Evolutionary conservation across 1,139 yeast species (phyloP).

Genomic region (Lodderomyces jiufengensis): DNA sequence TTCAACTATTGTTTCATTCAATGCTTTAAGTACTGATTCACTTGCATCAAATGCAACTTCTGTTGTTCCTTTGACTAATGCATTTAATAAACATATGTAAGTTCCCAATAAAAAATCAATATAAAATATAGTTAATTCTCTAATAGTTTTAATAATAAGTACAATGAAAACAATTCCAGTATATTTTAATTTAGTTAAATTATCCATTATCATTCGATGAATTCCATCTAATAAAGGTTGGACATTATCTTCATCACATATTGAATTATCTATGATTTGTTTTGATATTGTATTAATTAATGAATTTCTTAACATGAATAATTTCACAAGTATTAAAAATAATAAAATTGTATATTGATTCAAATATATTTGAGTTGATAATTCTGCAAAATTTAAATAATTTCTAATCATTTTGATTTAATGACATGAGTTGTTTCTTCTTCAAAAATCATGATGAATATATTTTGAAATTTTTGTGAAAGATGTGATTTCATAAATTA

Average conservation of each 20-base stretch:
- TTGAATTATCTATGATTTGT: constrained; percentile 32
- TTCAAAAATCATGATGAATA: too few species aligned
- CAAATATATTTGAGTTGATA: constrained; percentile 56
- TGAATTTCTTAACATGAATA: constrained; percentile 45
- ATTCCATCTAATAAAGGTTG: constrained; percentile 12
- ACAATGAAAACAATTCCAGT: constrained; percentile 10
- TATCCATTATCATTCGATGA: constrained; percentile 11
- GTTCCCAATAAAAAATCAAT: constrained; percentile 80
- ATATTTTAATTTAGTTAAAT: constrained; percentile 9
- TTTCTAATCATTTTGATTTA: constrained; percentile 14
- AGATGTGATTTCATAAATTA: too few species aligned
- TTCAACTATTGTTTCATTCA: constrained; percentile 55
- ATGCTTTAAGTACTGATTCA: constrained; percentile 52
- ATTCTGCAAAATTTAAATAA: constrained; percentile 36
- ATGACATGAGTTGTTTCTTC: too few species aligned
- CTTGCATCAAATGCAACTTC: constrained; percentile 74
- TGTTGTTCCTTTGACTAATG: constrained; percentile 69
- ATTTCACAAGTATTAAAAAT: constrained; percentile 44
- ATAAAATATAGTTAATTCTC: constrained; percentile 58
- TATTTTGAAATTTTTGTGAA: too few species aligned
- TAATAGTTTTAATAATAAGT: constrained; percentile 37
- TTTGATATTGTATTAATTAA: constrained; percentile 25
- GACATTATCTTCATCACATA: constrained; percentile 18
- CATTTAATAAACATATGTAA: constrained; percentile 73
- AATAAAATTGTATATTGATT: constrained; percentile 51